phyloP scores from a whole-genome alignment of 495 filamentous ascomycete genomes.

The Podospora bellae-mahoneyi region DNA sequence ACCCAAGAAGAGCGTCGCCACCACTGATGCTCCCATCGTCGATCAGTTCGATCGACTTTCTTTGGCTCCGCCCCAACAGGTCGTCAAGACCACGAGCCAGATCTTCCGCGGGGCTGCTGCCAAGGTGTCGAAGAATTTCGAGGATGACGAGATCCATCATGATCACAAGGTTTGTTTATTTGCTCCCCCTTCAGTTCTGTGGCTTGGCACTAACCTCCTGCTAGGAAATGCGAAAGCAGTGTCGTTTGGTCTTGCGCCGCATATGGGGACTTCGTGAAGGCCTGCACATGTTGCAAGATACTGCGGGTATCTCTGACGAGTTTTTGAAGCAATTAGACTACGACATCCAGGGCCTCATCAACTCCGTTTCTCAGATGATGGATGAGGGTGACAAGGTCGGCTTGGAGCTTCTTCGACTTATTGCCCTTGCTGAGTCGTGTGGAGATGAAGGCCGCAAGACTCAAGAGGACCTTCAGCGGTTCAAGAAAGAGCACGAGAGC shows the following conservation, averaged over 20 bases:
- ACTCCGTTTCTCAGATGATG: constrained; percentile 7
- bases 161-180: not conserved
- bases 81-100: not conserved
- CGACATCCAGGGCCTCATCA: constrained; percentile 15
- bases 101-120: not conserved
- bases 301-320: not conserved
- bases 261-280: constrained; percentile 21
- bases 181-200: not conserved
- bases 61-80: not conserved
- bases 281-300: constrained; percentile 4
- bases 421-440: not conserved
- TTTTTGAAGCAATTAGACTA: constrained; percentile 15
- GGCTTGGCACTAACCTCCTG: not conserved
- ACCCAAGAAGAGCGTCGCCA: not conserved
- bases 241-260: constrained; percentile 3
- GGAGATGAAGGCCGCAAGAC: not conserved
- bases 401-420: not conserved
- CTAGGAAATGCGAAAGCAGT: not conserved
- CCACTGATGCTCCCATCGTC: not conserved
- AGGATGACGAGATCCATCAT: not conserved
- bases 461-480: constrained; percentile 1
- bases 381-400: constrained; percentile 6
- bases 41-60: not conserved
- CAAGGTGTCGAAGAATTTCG: not conserved
- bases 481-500: not conserved